Base-by-base conservation (phyloP, 2,329 filamentous ascomycete species). In the Fusarium albidum region DNA sequence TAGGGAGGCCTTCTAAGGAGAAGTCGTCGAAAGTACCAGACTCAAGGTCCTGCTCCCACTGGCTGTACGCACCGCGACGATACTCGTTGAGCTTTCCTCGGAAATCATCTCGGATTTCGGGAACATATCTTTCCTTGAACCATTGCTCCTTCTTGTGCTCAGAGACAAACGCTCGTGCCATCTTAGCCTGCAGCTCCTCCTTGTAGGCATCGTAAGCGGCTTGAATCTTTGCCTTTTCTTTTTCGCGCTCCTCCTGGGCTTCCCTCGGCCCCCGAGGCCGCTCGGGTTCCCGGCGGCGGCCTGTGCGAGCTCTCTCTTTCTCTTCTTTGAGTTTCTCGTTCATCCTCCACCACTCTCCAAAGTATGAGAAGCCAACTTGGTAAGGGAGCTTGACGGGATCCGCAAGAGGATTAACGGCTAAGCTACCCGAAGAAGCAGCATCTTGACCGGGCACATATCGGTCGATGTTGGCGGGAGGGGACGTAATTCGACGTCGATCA, bases 111-210 rank as follows among this genome's bases (percentile, higher is more conserved):
- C 91, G 83, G 48, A 94, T 86, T 63, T 95, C 91, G 1, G 91
- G 85, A 26, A 96, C 88, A 67, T 99, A 99, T 70, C 92, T 88
- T 75, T 99, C 95, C 65, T 89, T 91, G 77, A 99, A 99, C 95
- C 95, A 99, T 71, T 99, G 94, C 72, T 99, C 95, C 35, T 87
- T 87, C 71, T 96, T 96, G 75, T 99, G 95, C 65, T 92, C 89
- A 42, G 89, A 85, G 34, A 99, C 95, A 71, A 99, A 99, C 1
- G 84, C 81, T 61, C 92, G 87, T 1, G 95, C 93, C 89, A 96
- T 94, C 71, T 87, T 88, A 5, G 82, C 85, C 66, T 89, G 86
- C 3, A 89, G 75, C 29, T 88, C 85, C 67, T 89, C 86, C 64
- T 88, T 88, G 69, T 89, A 89, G 1, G 77, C 61, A 65, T 89